Evolutionary conservation across 129 eudicot genomes (phyloP).

Genomic region (Ambrosia trifida): DNA sequence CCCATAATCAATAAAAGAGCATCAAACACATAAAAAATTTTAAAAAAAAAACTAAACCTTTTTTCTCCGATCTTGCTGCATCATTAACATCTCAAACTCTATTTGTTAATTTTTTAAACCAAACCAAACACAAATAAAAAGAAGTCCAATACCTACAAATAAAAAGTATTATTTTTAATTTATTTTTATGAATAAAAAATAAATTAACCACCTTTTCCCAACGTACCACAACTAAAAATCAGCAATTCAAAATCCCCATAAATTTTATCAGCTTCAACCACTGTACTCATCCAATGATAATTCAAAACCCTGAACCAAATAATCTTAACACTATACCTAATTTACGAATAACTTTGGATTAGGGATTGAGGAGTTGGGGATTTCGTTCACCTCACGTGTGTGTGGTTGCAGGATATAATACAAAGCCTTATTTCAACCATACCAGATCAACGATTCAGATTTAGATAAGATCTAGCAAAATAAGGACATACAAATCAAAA

Average conservation of each 20-base stretch:
- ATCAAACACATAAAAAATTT: background rate
- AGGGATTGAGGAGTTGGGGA: no score
- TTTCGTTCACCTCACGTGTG: no score
- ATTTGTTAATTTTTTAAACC: no score
- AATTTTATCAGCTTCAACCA: constrained; percentile 19
- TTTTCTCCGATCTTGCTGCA: constrained; percentile 70
- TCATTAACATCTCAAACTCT: constrained; percentile 26
- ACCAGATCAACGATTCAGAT: no score
- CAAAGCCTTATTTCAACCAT: no score
- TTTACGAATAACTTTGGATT: no score
- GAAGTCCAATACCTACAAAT: background rate
- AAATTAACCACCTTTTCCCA: constrained; percentile 65
- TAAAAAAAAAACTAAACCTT: constrained; percentile 46
- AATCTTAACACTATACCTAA: constrained; percentile 15
- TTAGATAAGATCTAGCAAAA: no score
- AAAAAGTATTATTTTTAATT: no score
- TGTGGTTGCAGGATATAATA: no score
- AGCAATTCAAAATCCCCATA: constrained; percentile 33
- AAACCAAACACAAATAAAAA: no score
- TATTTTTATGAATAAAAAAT: background rate
- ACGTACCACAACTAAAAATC: constrained; percentile 51
- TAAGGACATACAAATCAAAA: no score
- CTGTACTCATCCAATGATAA: constrained; percentile 42
- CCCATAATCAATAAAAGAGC: constrained; percentile 24
- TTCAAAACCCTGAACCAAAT: constrained; percentile 31